Conservation (phyloP, 345 rosid species). For the Gossypium mustelinum region DNA sequence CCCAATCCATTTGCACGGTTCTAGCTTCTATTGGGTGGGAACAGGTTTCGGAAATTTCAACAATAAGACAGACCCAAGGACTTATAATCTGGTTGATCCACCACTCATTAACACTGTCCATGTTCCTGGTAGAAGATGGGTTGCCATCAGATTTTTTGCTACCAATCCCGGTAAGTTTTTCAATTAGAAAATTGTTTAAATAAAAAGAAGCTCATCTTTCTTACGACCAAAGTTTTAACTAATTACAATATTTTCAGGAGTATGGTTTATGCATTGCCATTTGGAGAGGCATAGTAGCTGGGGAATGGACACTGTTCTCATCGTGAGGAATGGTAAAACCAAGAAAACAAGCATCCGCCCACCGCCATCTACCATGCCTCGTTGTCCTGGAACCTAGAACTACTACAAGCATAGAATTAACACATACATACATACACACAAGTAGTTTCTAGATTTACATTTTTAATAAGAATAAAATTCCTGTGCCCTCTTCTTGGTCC, state of each 20-base stretch:
- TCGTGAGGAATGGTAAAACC: constrained; percentile 25
- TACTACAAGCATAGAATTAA: not conserved
- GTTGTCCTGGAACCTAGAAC: constrained; percentile 14
- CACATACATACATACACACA: no score
- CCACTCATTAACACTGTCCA: constrained; percentile 23
- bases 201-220: not conserved
- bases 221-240: not conserved
- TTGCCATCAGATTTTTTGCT: constrained; percentile 23
- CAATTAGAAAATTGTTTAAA: not conserved
- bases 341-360: not conserved
- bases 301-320: constrained; percentile 34
- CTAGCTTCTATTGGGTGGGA: constrained; percentile 29
- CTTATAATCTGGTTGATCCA: constrained; percentile 30
- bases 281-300: constrained; percentile 23
- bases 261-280: constrained; percentile 37
- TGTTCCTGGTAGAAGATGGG: constrained; percentile 26
- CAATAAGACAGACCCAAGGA: constrained; percentile 12
- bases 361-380: constrained; percentile 11
- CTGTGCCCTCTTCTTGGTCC: no score
- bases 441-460: no score
- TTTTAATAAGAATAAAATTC: no score
- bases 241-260: constrained; percentile 19
- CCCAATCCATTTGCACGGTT: constrained; percentile 37
- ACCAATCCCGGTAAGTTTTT: constrained; percentile 20
- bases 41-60: constrained; percentile 22